Evolutionary conservation across 257 asterid species (phyloP).

Genomic region (Plantago ovata): DNA sequence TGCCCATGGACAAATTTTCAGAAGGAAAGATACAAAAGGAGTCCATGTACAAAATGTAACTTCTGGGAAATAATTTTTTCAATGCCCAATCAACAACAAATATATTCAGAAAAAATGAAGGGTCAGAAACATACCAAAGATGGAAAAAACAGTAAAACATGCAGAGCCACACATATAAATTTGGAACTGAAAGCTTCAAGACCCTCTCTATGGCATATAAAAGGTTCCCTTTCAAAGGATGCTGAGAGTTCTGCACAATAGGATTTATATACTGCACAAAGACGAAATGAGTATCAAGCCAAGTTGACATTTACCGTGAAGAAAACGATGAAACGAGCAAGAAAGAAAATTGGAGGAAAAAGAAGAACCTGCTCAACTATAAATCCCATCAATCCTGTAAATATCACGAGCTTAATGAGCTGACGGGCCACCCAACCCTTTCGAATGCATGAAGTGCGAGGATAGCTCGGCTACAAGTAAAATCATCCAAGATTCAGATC

Average conservation of each 20-base stretch:
- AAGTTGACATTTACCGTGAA: slow-evolving; percentile 1
- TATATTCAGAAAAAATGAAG: slow-evolving; percentile 6
- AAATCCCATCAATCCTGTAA: slow-evolving; percentile 91
- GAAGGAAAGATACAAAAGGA: too few relatives aligned
- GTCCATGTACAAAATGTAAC: too few relatives aligned
- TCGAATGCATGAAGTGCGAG: slow-evolving; percentile 75
- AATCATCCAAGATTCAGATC: slow-evolving; percentile 16
- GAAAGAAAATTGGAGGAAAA: slow-evolving; percentile 12
- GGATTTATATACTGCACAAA: slow-evolving; percentile 76
- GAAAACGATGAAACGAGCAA: slow-evolving; percentile 16
- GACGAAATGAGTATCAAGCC: slow-evolving; percentile 5
- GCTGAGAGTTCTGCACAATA: slow-evolving; percentile 84
- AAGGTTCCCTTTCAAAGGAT: slow-evolving; percentile 87
- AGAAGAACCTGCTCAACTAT: slow-evolving; percentile 75
- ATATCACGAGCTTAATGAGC: slow-evolving; percentile 74
- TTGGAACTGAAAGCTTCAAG: slow-evolving; percentile 96
- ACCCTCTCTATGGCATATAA: slow-evolving; percentile 88
- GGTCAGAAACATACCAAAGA: slow-evolving; percentile 68
- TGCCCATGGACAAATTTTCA: too few relatives aligned
- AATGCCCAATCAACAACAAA: neutral
- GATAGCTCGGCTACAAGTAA: slow-evolving; percentile 79
- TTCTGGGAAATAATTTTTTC: too few relatives aligned
- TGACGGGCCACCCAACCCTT: slow-evolving; percentile 97
- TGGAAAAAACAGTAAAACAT: slow-evolving; percentile 96
- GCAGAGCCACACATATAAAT: slow-evolving; percentile 98